Base-by-base conservation (phyloP, 208 protist species). In the Acanthamoeba sp. region DNA sequence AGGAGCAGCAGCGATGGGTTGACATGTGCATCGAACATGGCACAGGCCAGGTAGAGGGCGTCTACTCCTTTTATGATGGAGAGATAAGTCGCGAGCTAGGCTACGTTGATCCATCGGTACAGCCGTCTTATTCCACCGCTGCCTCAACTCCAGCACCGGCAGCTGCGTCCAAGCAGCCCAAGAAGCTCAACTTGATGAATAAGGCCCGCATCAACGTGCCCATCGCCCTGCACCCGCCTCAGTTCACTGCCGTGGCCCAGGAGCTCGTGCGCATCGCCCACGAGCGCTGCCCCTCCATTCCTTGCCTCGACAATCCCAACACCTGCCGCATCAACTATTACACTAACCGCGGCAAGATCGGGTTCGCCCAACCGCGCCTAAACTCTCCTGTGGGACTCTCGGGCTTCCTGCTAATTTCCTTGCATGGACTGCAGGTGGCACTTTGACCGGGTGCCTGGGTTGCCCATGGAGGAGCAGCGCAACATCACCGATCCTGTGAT, bases 141-240 rank as follows among this genome's bases (percentile, higher is more conserved):
- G 4, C 36, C 14, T 27, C 78, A 16, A 50, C 78, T 16, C 42
- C 78, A 52, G 45, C 36, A 14, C 22, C 76, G 10, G 18, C 34
- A 90, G 57, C n/a, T 52, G 50, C 18, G 32, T 29, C 18, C 14
- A 14, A 45, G 22, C 80, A 38, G 59, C 2, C 27, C 64, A 71
- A 71, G 64, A 27, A 90, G 38, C 50, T 90, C 36, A 90, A 90
- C 84, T n/a, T 90, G 84, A 18, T 38, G 36, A 90, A 34, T 48
- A 90, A 90, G 84, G 84, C 84, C 6, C 84, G 84, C 48, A 90
- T 90, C 84, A 90, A 90, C 57, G 84, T 90, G 84, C 84, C 84
- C 7, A 90, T 90, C 48, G 84, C 29, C 32, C 29, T 50, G 27
- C 84, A 90, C 36, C 52, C 48, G 50, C 52, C 48, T 16, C 48